Conservation (phyloP, 169 alveolate species). For the Perkinsus olseni region DNA sequence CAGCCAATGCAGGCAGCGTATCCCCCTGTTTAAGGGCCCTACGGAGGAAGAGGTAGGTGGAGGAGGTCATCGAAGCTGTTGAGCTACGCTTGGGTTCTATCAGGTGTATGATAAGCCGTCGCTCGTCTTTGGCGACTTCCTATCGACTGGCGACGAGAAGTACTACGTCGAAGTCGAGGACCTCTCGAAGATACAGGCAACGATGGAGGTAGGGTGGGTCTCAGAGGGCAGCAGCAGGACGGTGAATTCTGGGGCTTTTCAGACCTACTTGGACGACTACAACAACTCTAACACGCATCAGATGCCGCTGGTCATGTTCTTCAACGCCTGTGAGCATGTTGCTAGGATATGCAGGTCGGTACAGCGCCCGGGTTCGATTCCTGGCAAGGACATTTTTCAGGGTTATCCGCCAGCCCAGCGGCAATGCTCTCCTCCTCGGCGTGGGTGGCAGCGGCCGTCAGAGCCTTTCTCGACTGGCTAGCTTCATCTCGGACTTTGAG, state of each 20-base stretch:
- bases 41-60: constrained; percentile 33
- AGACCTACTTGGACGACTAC: constrained; percentile 69
- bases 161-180: constrained; percentile 65
- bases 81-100: no score
- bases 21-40: constrained; percentile 3
- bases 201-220: constrained; percentile 58
- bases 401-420: constrained; percentile 74
- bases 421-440: constrained; percentile 86
- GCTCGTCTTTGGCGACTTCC: constrained; percentile 76
- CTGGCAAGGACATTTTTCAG: constrained; percentile 43
- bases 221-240: neutral
- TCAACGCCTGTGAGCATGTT: constrained; percentile 88
- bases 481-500: constrained; percentile 66
- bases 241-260: neutral
- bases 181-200: constrained; percentile 50
- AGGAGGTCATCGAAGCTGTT: constrained; percentile 32
- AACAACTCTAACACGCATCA: constrained; percentile 64
- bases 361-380: neutral
- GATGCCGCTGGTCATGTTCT: constrained; percentile 85
- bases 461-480: constrained; percentile 69
- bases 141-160: constrained; percentile 60
- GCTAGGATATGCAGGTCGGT: constrained; percentile 73
- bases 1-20: constrained; percentile 36
- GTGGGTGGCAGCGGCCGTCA: constrained; percentile 83
- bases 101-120: constrained; percentile 61